Base-by-base conservation (phyloP, 306 rosid genomes). In the Citrullus mucosospermus region DNA sequence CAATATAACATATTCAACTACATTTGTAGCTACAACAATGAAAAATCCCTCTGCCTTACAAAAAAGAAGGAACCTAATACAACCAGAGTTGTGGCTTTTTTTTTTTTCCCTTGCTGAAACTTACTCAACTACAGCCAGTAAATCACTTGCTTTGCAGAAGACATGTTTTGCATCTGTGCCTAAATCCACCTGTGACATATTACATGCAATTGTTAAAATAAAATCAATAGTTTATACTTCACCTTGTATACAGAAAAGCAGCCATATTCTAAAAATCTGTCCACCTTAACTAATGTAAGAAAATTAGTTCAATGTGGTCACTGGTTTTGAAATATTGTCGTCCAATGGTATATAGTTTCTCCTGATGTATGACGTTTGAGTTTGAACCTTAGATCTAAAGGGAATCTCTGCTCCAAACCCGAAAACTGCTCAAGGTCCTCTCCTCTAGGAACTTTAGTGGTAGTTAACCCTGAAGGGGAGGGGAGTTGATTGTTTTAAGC, bases 141-240 rank as follows among this genome's bases (percentile, higher is more conserved):
- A 84, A 58, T 95, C 99, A 67, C 93, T 86, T 67, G 90, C 89
- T 84, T 87, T 95, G 79, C 93, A 88, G 90, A 95, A 95, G 86
- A 95, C 90, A 76, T 91, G 97, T 82, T 86, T 91, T 36, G 81
- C 86, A 72, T 88, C 91, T 30, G 86, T 80, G 58, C 99, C 99
- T 89, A 95, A 84, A 85, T 95, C 97, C 87, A 95, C 99, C 99
- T 95, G 93, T 83, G 39, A 69, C 22, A 15, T 7, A 8, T 8
- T 15, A 3, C 7, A 50, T 28, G 7, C 0, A 71, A 71, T 25
- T 72, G 43, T 73, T 44, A 0, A 38, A 54, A 11, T 30, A 0
- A 38, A 63, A 4, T 34, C 39, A 9, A 12, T 22, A 39, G 16
- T 13, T 28, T 9, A 5, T 9, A 10, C 36, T n/a, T 17, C 63